Evolutionary conservation across 2,329 filamentous ascomycete species (phyloP), one percentile per base, ranked within the genome.

Genomic region (Cytospora piceae): DNA sequence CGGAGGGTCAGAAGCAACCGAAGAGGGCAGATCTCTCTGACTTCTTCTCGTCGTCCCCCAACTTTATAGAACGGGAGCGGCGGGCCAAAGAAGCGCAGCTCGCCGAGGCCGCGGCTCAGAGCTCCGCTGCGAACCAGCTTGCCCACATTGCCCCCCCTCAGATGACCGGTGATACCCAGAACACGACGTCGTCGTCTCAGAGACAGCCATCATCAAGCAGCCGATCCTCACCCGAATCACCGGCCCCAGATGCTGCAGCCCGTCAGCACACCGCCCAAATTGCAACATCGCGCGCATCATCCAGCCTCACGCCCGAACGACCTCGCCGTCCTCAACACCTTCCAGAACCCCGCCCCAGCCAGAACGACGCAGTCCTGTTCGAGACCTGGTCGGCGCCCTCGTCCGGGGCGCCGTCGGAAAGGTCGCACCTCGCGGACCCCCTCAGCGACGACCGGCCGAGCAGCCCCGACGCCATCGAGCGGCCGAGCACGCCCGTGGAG

Each of bases 41-140:
- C 9, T 87, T 87, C 72, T 87, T 87, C 71, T 87, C 85, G 0
- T 87, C 85, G 3, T 85, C 85, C 0, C 80, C 65, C 39, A 60
- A 68, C 27, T 51, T 68, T 37, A 57, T 64, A 46, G 61, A 65
- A 62, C 59, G 66, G 51, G 63, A 68, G 53, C 59, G 52, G 53
- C 57, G 66, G 54, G 58, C 63, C 20, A 68, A 59, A 54, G 24
- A 65, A 42, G 39, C 56, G n/a, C 58, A 39, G 22, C 57, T 63
- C 11, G 55, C 59, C 17, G 56, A 42, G 24, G 49, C 63, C 24
- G 29, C 57, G 29, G 52, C 56, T 12, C 59, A 57, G 51, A 46
- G 5, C n/a, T 39, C 56, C n/a, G 46, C 39, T 32, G 20, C 34
- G 9, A 54, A 32, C 11, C 29, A 49, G 12, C 37, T 27, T 24